Percentiles rank a stretch among this genome's conserved stretches.
Evolutionary conservation across 768 basidiomycete genomes (phyloP).

Genomic region (Boletus huronensis): DNA sequence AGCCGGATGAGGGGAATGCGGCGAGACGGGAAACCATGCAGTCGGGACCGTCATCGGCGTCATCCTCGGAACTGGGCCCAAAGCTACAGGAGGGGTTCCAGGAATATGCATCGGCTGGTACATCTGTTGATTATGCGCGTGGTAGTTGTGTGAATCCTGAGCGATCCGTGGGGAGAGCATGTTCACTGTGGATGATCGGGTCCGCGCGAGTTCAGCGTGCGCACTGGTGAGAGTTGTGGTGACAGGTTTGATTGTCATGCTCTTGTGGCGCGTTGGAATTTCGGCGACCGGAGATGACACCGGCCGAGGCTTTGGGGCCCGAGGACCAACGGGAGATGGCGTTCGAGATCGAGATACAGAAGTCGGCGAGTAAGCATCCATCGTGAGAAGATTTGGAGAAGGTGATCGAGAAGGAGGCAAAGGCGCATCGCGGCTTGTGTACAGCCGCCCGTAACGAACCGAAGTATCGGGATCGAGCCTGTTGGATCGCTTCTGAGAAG

Average conservation of each 20-base stretch:
- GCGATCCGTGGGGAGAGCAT: slow-evolving; percentile 21
- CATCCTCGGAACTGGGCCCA: slow-evolving; percentile 1
- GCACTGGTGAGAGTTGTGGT: slow-evolving; percentile 13
- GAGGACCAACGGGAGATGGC: slow-evolving; percentile 51
- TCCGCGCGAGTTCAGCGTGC: slow-evolving; percentile 22
- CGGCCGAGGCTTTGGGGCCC: slow-evolving; percentile 34
- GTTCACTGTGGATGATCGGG: slow-evolving; percentile 31
- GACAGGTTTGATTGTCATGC: slow-evolving; percentile 27
- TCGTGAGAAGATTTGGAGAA: slow-evolving; percentile 21
- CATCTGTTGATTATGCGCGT: slow-evolving; percentile 31
- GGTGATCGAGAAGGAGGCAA: slow-evolving; percentile 29
- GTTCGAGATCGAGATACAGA: slow-evolving; percentile 39
- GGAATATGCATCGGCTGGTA: slow-evolving; percentile 31
- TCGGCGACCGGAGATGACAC: slow-evolving; percentile 29
- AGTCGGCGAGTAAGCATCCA: slow-evolving; percentile 13
- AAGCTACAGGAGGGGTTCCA: slow-evolving; percentile 15
- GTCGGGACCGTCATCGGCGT: slow-evolving; percentile 5
- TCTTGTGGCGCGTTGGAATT: slow-evolving; percentile 30
- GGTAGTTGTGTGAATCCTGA: slow-evolving; percentile 32
- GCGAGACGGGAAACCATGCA: slow-evolving; percentile 17
- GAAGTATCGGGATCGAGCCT: slow-evolving; percentile 13
- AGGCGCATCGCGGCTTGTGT: slow-evolving; percentile 27
- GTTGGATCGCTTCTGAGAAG: slow-evolving; percentile 32
- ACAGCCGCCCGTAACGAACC: slow-evolving; percentile 14
- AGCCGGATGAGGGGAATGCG: slow-evolving; percentile 7